These are phyloP conservation scores for Chaetomiaceae sp. DNA, from an alignment of 2,329 filamentous ascomycete genomes.

Conservation along the genomic window DNA sequence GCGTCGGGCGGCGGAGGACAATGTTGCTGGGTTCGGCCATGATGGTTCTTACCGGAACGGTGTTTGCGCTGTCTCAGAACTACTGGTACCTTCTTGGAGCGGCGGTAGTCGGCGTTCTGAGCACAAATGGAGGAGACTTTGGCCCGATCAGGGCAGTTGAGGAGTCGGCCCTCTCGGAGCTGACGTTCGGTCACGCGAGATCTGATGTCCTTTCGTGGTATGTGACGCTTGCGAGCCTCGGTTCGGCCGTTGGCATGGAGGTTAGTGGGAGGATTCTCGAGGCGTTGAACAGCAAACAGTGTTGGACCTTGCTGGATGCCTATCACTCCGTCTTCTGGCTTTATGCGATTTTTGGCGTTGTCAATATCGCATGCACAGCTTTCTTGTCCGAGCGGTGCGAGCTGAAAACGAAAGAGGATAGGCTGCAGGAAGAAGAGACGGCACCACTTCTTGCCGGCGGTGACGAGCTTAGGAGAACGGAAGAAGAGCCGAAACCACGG, in stretches of 20 bases:
- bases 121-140: conserved; percentile 58
- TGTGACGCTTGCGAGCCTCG: conserved; percentile 50
- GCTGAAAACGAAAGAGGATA: conserved; percentile 28
- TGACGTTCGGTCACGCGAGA: conserved; percentile 48
- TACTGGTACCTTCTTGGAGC: conserved; percentile 55
- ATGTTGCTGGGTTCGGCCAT: conserved; percentile 46
- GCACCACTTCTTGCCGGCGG: neutral
- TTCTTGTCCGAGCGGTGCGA: conserved; percentile 48
- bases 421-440: conserved; percentile 12
- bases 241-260: conserved; percentile 48
- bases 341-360: conserved; percentile 49
- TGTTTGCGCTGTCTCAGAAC: conserved; percentile 49
- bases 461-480: neutral
- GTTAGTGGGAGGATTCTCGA: conserved; percentile 46
- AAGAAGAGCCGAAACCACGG: conserved; percentile 20
- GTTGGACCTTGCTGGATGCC: conserved; percentile 44
- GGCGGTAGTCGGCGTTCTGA: conserved; percentile 55
- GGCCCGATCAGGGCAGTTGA: conserved; percentile 63
- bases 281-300: conserved; percentile 36
- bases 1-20: conserved; percentile 49
- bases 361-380: conserved; percentile 43
- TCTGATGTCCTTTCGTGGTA: conserved; percentile 64
- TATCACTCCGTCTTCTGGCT: conserved; percentile 55
- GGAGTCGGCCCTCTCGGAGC: conserved; percentile 56
- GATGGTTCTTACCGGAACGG: conserved; percentile 50